Conservation (phyloP, 225 moss, liverwort and hornwort genomes). For the Marchantia polymorpha region DNA sequence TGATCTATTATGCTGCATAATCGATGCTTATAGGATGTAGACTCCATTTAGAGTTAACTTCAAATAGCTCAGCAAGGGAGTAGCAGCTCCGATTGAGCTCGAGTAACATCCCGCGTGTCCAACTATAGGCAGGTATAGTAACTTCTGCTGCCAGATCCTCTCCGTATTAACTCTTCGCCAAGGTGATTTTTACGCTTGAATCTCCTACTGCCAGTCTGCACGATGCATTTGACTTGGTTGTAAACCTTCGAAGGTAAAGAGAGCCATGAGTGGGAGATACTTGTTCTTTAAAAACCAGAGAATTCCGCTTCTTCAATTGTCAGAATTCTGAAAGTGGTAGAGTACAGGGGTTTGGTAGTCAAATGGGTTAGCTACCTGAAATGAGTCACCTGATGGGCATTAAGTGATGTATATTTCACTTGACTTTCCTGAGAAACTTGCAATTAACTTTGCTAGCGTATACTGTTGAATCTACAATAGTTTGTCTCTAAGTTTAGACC, state of each 20-base stretch:
- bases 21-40: no score
- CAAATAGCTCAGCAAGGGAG: no score
- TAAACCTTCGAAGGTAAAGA: conserved; percentile 48
- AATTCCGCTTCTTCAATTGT: conserved; percentile 32
- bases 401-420: conserved; percentile 24
- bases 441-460: conserved; percentile 55
- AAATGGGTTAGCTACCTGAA: conserved; percentile 25
- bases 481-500: conserved; percentile 36
- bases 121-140: no score
- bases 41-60: no score
- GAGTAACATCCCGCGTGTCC: no score
- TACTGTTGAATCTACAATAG: conserved; percentile 36
- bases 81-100: neutral
- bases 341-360: conserved; percentile 28
- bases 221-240: conserved; percentile 24
- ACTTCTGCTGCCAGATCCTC: no score
- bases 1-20: no score
- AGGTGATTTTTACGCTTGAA: conserved; percentile 37
- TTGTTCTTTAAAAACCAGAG: conserved; percentile 14
- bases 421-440: conserved; percentile 37
- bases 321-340: conserved; percentile 33
- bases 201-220: conserved; percentile 27
- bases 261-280: conserved; percentile 27
- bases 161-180: conserved; percentile 40
- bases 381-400: conserved; percentile 32